Percentiles rank a stretch among this genome's conserved stretches.
Evolutionary conservation across 805 yeast genomes (phyloP).

Genomic region (Myxozyma vanderwaltii): DNA sequence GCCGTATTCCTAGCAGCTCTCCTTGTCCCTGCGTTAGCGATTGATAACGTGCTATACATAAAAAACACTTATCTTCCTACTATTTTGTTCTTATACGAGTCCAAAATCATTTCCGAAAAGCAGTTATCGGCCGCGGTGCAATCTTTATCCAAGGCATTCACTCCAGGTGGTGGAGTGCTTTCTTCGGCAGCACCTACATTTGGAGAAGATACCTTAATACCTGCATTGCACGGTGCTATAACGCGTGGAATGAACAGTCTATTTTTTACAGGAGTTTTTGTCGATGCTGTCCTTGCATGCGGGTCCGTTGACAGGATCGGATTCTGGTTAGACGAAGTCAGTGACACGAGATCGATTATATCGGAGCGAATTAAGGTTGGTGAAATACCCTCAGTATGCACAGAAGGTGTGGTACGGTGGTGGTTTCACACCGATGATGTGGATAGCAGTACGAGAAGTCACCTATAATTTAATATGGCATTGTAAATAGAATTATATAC

Average conservation of each 20-base stretch:
- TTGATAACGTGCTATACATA: constrained; percentile 15
- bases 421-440: constrained; percentile 13
- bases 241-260: background rate
- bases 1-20: constrained; percentile 33
- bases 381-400: constrained; percentile 24
- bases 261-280: constrained; percentile 3
- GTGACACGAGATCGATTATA: background rate
- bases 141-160: constrained; percentile 12
- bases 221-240: background rate
- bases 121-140: constrained; percentile 20
- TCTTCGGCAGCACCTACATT: constrained; percentile 19
- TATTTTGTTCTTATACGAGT: constrained; percentile 3
- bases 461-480: background rate
- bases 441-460: background rate
- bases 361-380: constrained; percentile 17
- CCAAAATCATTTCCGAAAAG: constrained; percentile 7
- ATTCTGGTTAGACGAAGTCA: constrained; percentile 13
- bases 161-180: constrained; percentile 25
- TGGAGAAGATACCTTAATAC: constrained; percentile 15
- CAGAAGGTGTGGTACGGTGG: constrained; percentile 22
- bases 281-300: constrained; percentile 23
- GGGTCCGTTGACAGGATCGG: constrained; percentile 7
- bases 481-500: background rate
- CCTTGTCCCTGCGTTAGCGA: constrained; percentile 15
- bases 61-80: constrained; percentile 9